These are phyloP conservation scores for Acorus gramineus DNA, from an alignment of 106 monocot genomes.

Conservation along the genomic window DNA sequence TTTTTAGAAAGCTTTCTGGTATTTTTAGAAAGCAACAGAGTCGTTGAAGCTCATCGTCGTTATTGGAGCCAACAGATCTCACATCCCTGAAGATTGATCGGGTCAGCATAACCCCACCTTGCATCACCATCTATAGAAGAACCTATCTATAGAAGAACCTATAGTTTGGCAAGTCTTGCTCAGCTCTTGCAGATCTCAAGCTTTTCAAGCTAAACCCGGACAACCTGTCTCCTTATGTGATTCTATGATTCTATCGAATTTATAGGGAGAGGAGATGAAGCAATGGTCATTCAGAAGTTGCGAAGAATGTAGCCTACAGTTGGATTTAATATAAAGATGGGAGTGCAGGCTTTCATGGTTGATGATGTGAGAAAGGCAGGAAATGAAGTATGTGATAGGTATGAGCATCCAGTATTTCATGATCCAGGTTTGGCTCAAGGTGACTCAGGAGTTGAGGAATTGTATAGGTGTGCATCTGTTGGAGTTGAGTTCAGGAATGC, in stretches of 20 bases:
- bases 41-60: too few species aligned
- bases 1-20: too few species aligned
- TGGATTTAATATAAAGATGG: constrained; percentile 60
- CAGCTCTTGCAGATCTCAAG: constrained; percentile 68
- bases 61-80: too few species aligned
- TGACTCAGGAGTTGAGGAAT: too few species aligned
- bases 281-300: constrained; percentile 35
- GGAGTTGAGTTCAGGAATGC: too few species aligned
- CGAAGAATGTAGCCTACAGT: constrained; percentile 71
- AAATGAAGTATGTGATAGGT: background rate
- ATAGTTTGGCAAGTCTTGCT: constrained; percentile 94
- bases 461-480: too few species aligned
- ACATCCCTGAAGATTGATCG: too few species aligned
- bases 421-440: too few species aligned
- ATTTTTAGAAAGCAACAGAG: too few species aligned
- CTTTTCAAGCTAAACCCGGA: constrained; percentile 56
- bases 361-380: constrained; percentile 18
- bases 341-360: constrained; percentile 53
- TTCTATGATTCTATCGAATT: constrained; percentile 76
- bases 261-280: constrained; percentile 62
- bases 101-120: too few species aligned
- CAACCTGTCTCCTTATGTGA: constrained; percentile 72
- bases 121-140: constrained; percentile 6
- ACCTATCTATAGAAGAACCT: constrained; percentile 77
- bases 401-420: too few species aligned